phyloP scores from a whole-genome alignment of 257 asterid genomes.

The Perilla frutescens region DNA sequence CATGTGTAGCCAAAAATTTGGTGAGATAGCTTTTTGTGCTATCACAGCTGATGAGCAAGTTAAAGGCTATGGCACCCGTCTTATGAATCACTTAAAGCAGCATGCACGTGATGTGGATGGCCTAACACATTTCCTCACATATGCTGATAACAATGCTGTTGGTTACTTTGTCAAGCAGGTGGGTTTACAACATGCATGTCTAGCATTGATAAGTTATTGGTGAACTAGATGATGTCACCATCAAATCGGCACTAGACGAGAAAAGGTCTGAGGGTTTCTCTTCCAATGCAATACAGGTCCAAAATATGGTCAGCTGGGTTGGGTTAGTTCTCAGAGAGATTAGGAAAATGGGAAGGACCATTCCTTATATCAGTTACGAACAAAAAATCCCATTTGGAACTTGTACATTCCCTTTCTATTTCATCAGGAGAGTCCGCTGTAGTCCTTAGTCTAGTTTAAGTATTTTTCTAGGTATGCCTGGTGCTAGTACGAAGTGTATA shows the following conservation, averaged over 20 bases:
- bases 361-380: background rate
- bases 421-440: background rate
- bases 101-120: constrained; percentile 98
- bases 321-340: background rate
- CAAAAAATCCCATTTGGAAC: background rate
- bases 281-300: background rate
- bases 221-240: background rate
- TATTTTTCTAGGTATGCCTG: background rate
- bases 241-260: too few species aligned
- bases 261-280: background rate
- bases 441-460: background rate
- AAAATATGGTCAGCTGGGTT: background rate
- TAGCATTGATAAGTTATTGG: constrained; percentile 18
- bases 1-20: constrained; percentile 84
- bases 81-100: constrained; percentile 97
- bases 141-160: constrained; percentile 99
- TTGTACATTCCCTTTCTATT: background rate
- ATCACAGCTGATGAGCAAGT: constrained; percentile 98
- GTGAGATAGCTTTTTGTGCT: constrained; percentile 99
- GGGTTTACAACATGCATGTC: constrained; percentile 28
- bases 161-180: constrained; percentile 99
- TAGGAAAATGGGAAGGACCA: background rate
- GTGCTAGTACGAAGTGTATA: background rate
- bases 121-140: constrained; percentile 92
- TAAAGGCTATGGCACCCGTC: constrained; percentile 97